Evolutionary conservation across 2,329 filamentous ascomycete genomes (phyloP), one percentile per base, ranked within the genome.

Genomic region (Berkeleyomyces rouxiae): DNA sequence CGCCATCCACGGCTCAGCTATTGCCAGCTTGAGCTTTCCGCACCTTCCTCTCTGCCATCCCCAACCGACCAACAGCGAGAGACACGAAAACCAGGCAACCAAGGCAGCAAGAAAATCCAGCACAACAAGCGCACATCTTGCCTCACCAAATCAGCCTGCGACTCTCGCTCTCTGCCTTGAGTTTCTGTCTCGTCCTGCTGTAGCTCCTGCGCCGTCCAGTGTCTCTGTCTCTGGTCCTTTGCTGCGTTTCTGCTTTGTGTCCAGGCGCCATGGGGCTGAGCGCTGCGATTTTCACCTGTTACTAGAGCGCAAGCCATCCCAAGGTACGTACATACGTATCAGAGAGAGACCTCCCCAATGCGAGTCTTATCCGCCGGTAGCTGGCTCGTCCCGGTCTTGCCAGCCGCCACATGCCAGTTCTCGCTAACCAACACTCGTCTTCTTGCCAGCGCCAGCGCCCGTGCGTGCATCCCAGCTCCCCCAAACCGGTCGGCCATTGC

Each of bases 221-320:
- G 31, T 16, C 13, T 55, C 7, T 2, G 4, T 51, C 11, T 11
- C 46, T 51, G 47, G 23, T 6, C 36, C 11, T 47, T 16, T 47
- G 47, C 47, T 39, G 33, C 36, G 13, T 37, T 61, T 55, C n/a
- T 44, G 23, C 33, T 37, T 40, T 61, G 37, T 10, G 51, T 53
- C 23, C 16, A 51, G 59, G 62, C 62, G 53, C 43, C 62, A 64
- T 64, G 62, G 62, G 59, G 62, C 43, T 61, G 59, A 64, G 43
- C 53, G 62, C 37, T 58, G 62, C 53, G 57, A 58, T 55, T 64
- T 43, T 37, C 31, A 39, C 46, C 58, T 9, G 40, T 49, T 61
- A 53, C 42, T 64, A 60, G 31, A 64, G 62, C 62, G 62, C 59
- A 64, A 33, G 51, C 43, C 36, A 61, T 40, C 16, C 46, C 36